Base-by-base conservation (phyloP, 305 asterid genomes). In the Fraxinus baroniana region DNA sequence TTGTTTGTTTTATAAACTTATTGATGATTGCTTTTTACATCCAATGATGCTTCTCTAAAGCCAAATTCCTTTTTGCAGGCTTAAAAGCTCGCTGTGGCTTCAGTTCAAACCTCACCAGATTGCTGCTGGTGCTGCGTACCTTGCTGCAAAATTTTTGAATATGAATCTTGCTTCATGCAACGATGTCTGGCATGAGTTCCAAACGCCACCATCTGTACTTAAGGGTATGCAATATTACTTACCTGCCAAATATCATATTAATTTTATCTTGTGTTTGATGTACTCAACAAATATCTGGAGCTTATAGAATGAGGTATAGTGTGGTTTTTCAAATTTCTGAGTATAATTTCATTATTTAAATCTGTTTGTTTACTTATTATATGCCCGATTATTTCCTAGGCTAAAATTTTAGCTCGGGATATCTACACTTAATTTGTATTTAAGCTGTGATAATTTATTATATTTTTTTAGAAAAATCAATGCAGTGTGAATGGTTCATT, bases 71-170 rank as follows among this genome's bases (percentile, higher is more conserved):
- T 81, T 80, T 90, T 90, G 93, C 89, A 95, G 99, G 92, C 94
- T 95, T 81, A 89, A 97, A 83, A 95, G 97, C 86, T 94, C 97
- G 4, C 84, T 95, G 39, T 95, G 99, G 99, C 98, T 95, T 81
- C 99, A 95, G 89, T 95, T 94, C 96, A 94, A 94, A 87, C 98
- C 98, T 81, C 93, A 95, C 66, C 98, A 95, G 89, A 95, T 95
- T 81, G 99, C 99, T 87, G 99, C 97, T 52, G 99, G 98, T 82
- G 97, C 98, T 85, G 99, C 99, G 35, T 95, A 93, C 82, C 98
- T 94, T 80, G 98, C 99, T 83, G 92, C 98, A 5, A 94, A 94
- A 74, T 87, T 85, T 81, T 87, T 95, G 73, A 91, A 91, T 84
- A 86, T 95, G 95, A 92, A 94, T 86, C 93, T 93, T 82, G 75